Percentiles rank a stretch among this genome's conserved stretches.
Conservation (phyloP, 192 early-diverging fungal species). For the Coemansia guatemalensis region DNA sequence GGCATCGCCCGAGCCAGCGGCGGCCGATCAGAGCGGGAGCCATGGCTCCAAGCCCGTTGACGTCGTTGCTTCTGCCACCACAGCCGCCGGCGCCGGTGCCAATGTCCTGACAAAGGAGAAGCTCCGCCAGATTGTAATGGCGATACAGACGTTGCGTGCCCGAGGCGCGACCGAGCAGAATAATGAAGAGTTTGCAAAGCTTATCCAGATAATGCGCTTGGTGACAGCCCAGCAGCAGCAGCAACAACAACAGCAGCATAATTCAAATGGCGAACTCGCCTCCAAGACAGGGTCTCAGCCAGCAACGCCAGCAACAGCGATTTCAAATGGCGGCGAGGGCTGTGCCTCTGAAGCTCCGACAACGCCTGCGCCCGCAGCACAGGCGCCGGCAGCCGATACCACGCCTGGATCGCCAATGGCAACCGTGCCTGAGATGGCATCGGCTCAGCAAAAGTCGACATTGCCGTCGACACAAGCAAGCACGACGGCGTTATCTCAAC, state of each 20-base stretch:
- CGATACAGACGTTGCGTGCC: constrained; percentile 56
- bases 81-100: neutral
- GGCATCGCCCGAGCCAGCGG: constrained; percentile 7
- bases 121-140: constrained; percentile 31
- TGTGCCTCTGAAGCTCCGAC: constrained; percentile 13
- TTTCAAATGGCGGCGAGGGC: constrained; percentile 12
- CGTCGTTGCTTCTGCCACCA: neutral
- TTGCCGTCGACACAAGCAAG: neutral
- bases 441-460: constrained; percentile 1
- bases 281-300: constrained; percentile 1
- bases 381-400: constrained; percentile 3
- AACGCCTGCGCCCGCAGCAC: constrained; percentile 4
- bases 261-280: neutral
- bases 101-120: constrained; percentile 32
- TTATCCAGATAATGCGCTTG: constrained; percentile 56
- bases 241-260: constrained; percentile 42
- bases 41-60: constrained; percentile 1
- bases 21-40: neutral
- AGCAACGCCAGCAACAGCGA: constrained; percentile 31
- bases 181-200: constrained; percentile 70
- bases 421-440: constrained; percentile 3
- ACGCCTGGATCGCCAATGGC: constrained; percentile 12
- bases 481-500: neutral
- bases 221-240: constrained; percentile 50
- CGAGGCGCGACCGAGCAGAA: constrained; percentile 76